Evolutionary conservation across 2,329 filamentous ascomycete genomes (phyloP).

Genomic region (Aspergillus transmontanensis): DNA sequence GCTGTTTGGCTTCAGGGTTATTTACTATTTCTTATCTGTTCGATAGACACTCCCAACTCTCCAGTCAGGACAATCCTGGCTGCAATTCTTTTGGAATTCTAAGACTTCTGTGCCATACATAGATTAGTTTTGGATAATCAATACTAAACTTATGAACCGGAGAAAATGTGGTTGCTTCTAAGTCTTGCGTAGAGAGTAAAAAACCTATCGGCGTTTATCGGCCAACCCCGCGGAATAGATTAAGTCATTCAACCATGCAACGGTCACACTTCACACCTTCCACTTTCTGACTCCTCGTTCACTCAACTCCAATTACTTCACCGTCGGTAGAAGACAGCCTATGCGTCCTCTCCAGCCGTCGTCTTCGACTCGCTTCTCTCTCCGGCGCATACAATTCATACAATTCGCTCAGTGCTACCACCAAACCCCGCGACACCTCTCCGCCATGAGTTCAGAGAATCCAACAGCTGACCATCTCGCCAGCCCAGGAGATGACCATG

Average conservation of each 20-base stretch:
- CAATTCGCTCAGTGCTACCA: background rate
- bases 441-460: background rate
- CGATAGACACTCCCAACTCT: constrained; percentile 16
- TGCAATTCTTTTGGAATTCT: background rate
- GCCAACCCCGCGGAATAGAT: constrained; percentile 1
- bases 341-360: constrained; percentile 6
- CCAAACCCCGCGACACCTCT: background rate
- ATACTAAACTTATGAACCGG: background rate
- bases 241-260: constrained; percentile 1
- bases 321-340: background rate
- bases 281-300: background rate
- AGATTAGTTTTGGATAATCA: background rate
- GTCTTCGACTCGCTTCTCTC: background rate
- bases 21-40: constrained; percentile 1
- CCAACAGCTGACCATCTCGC: constrained; percentile 3
- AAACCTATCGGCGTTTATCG: background rate
- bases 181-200: background rate
- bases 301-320: background rate
- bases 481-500: constrained; percentile 18
- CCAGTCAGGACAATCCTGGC: background rate
- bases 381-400: background rate
- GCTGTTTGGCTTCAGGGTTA: background rate
- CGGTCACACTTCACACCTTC: background rate
- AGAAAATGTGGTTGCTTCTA: background rate
- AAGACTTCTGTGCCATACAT: background rate